Percentiles rank a stretch among this genome's conserved stretches.
phyloP scores from a whole-genome alignment of 345 rosid species.

The Pistacia atlantica region DNA sequence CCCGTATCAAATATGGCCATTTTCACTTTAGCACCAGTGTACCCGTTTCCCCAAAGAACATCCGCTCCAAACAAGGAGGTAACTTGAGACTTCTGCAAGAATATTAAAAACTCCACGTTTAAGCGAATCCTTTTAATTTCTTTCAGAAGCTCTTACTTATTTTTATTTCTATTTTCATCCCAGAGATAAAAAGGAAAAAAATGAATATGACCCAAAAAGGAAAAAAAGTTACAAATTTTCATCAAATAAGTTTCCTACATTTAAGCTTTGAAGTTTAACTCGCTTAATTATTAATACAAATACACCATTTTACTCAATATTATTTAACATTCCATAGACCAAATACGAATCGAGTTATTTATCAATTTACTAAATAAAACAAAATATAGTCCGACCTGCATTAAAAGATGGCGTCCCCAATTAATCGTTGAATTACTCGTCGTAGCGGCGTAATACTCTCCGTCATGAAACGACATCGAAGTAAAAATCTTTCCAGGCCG shows the following conservation, averaged over 20 bases:
- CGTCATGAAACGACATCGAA: constrained; percentile 80
- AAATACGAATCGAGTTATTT: background rate
- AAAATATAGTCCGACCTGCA: constrained; percentile 44
- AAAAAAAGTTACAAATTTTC: too few species aligned
- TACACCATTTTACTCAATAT: background rate
- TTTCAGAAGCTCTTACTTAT: background rate
- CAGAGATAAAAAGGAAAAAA: background rate
- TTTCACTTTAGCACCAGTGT: constrained; percentile 89
- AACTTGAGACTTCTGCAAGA: constrained; percentile 76
- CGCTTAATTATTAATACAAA: background rate
- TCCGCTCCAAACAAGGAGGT: constrained; percentile 97
- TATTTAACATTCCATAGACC: background rate
- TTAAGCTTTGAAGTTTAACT: background rate
- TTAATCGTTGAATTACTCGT: constrained; percentile 65
- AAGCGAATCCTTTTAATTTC: background rate
- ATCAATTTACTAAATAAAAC: background rate
- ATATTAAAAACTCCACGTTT: background rate
- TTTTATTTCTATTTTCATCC: background rate
- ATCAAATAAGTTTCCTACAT: background rate
- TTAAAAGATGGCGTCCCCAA: constrained; percentile 76
- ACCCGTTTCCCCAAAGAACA: constrained; percentile 86
- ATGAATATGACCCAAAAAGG: background rate
- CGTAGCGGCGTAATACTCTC: constrained; percentile 34
- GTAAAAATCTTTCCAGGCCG: constrained; percentile 91
- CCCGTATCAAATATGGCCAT: constrained; percentile 99